Conservation (phyloP, 2,329 filamentous ascomycete genomes). For the Fusarium equiseti region DNA sequence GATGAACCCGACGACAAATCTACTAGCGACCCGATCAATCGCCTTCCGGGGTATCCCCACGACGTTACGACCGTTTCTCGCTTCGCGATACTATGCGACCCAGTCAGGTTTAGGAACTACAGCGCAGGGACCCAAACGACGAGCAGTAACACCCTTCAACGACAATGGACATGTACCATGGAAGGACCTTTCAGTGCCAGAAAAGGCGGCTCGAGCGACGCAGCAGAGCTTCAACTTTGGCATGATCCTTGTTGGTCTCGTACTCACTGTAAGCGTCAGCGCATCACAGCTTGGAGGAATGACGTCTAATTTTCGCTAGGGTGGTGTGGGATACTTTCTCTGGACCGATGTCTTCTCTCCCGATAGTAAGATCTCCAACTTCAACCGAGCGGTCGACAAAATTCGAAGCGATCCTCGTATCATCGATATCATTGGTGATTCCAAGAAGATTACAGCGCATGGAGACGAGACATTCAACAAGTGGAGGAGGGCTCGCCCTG, state of each 20-base stretch:
- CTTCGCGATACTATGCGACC: conserved; percentile 69
- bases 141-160: conserved; percentile 83
- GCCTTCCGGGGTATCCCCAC: conserved; percentile 46
- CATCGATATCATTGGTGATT: conserved; percentile 78
- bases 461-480: conserved; percentile 85
- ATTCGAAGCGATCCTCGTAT: conserved; percentile 80
- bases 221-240: conserved; percentile 93
- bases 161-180: conserved; percentile 87
- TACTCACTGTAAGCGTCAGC: conserved; percentile 73
- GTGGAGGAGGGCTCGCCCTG: conserved; percentile 77
- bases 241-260: conserved; percentile 78
- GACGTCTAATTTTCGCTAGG: conserved; percentile 58
- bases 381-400: conserved; percentile 86
- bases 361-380: conserved; percentile 87
- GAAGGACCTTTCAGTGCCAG: conserved; percentile 77
- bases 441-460: conserved; percentile 80
- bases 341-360: conserved; percentile 87
- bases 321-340: conserved; percentile 81
- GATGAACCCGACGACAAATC: conserved; percentile 60
- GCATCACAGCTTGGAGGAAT: neutral
- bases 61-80: conserved; percentile 53
- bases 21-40: conserved; percentile 53
- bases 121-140: conserved; percentile 65
- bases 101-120: conserved; percentile 60
- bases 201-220: conserved; percentile 86